A percentile compares a stretch with the other conserved stretches of the same genome.
phyloP scores from a whole-genome alignment of 768 basidiomycete species.

The Tulasnella sp. region DNA sequence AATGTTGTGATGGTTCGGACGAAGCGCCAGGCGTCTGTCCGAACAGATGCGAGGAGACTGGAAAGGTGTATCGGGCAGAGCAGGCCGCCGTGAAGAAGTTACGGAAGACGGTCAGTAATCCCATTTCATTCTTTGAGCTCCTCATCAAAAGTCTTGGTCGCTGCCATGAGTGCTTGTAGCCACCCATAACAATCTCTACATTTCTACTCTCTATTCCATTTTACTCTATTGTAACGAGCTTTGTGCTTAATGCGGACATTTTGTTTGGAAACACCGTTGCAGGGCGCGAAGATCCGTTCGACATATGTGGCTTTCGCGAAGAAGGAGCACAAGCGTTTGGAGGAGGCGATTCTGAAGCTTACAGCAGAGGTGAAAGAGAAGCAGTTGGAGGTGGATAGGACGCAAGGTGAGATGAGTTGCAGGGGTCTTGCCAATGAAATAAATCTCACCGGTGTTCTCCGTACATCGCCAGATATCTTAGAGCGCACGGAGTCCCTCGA shows the following conservation, averaged over 20 bases:
- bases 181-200: too few species aligned
- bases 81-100: constrained; percentile 65
- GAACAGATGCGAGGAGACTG: constrained; percentile 66
- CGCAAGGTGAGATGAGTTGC: constrained; percentile 41
- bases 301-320: constrained; percentile 79
- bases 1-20: constrained; percentile 96
- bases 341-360: constrained; percentile 45
- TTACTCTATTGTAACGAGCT: too few species aligned
- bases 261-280: constrained; percentile 4
- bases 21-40: constrained; percentile 71
- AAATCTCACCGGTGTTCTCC: not conserved
- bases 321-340: constrained; percentile 79
- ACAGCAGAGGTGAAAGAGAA: constrained; percentile 47
- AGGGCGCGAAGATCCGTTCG: constrained; percentile 88
- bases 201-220: too few species aligned
- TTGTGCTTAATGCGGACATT: not conserved
- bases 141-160: too few species aligned
- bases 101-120: constrained; percentile 55
- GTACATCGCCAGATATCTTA: constrained; percentile 46
- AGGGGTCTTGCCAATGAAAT: not conserved
- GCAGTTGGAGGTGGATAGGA: constrained; percentile 60
- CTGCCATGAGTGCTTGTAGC: too few species aligned
- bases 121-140: not conserved
- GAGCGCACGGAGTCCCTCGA: constrained; percentile 69
- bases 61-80: constrained; percentile 54